phyloP scores from a whole-genome alignment of 169 alveolate genomes.

The Plasmodium coatneyi region DNA sequence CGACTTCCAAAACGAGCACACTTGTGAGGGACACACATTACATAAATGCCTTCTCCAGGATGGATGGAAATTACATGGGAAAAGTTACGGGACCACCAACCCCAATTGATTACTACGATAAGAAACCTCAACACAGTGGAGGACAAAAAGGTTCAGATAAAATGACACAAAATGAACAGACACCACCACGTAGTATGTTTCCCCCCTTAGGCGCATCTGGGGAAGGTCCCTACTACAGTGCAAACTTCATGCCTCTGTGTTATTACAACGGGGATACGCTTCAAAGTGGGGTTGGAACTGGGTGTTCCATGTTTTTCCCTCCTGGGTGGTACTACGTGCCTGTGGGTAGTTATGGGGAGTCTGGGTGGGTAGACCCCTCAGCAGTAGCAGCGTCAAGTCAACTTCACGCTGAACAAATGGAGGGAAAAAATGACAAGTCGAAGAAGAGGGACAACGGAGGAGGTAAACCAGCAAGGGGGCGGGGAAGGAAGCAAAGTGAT shows the following conservation, averaged over 20 bases:
- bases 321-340: neutral
- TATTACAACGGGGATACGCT: neutral
- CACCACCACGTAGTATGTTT: neutral
- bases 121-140: constrained; percentile 22
- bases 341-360: neutral
- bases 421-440: neutral
- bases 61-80: constrained; percentile 41
- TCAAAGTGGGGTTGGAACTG: neutral
- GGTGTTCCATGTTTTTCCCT: neutral
- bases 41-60: constrained; percentile 63
- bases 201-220: neutral
- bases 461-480: neutral
- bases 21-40: constrained; percentile 18
- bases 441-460: neutral
- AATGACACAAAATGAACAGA: neutral
- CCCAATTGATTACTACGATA: constrained; percentile 16
- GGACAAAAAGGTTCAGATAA: neutral
- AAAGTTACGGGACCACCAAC: constrained; percentile 53
- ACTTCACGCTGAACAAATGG: neutral
- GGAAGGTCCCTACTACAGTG: neutral
- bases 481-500: neutral
- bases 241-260: neutral
- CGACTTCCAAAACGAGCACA: constrained; percentile 27
- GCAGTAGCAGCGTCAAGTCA: neutral
- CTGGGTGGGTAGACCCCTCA: neutral